A percentile compares a stretch with the other conserved stretches of the same genome.
phyloP scores from a whole-genome alignment of 345 rosid species.

The Aethionema arabicum region DNA sequence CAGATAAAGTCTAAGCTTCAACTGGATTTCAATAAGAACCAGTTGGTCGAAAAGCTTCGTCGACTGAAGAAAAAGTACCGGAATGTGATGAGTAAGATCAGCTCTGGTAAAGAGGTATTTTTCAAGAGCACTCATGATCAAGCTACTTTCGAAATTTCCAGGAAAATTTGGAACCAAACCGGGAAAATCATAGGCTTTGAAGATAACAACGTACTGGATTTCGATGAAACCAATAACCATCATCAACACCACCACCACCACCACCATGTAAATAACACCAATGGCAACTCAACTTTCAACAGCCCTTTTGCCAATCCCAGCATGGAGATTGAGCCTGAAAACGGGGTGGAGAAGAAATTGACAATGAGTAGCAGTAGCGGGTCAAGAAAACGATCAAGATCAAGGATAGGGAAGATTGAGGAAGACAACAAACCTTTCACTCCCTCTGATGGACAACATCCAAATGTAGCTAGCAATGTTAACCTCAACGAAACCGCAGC shows the following conservation, averaged over 20 bases:
- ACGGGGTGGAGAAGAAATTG: conserved; percentile 45
- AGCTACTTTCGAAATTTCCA: conserved; percentile 90
- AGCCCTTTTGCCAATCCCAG: conserved; percentile 32
- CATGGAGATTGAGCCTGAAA: conserved; percentile 42
- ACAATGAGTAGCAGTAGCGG: conserved; percentile 36
- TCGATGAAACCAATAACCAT: conserved; percentile 57
- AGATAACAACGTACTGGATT: conserved; percentile 57
- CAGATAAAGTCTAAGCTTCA: conserved; percentile 93
- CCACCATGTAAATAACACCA: conserved; percentile 21
- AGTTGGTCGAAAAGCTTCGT: conserved; percentile 92
- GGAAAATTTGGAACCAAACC: conserved; percentile 78
- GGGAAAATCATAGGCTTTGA: conserved; percentile 47
- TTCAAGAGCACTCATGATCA: conserved; percentile 93
- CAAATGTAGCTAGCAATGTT: conserved; percentile 34
- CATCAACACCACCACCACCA: conserved; percentile 24
- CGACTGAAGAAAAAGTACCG: conserved; percentile 91
- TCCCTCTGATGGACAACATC: conserved; percentile 19
- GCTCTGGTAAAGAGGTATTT: conserved; percentile 80
- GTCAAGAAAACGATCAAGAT: conserved; percentile 55
- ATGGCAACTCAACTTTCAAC: conserved; percentile 27
- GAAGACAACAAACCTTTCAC: conserved; percentile 50
- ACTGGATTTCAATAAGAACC: conserved; percentile 96
- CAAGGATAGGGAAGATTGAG: conserved; percentile 47
- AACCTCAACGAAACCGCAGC: conserved; percentile 35
- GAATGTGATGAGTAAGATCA: conserved; percentile 66